Conservation (phyloP, 2,329 filamentous ascomycete species). For the Capronia coronata region DNA sequence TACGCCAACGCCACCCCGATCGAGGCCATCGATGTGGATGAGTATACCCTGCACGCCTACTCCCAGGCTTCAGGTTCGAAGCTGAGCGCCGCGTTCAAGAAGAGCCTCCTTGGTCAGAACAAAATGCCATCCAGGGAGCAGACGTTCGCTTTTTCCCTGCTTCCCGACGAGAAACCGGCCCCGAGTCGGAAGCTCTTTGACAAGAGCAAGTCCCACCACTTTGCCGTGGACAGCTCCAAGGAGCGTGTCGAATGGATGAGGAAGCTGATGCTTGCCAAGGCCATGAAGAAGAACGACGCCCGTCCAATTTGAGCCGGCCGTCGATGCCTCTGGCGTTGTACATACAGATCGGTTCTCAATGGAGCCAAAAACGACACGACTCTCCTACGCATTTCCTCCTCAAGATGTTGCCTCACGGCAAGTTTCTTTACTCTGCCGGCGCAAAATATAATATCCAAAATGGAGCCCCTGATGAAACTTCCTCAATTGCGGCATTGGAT, state of each 20-base stretch:
- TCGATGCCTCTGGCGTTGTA: neutral
- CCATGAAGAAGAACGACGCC: conserved; percentile 27
- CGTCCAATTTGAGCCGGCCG: conserved; percentile 11
- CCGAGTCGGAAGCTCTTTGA: conserved; percentile 35
- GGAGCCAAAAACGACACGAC: conserved; percentile 8
- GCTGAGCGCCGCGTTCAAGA: conserved; percentile 76
- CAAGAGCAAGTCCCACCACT: conserved; percentile 79
- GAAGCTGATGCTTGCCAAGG: conserved; percentile 43
- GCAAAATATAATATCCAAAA: neutral
- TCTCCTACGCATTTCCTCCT: conserved; percentile 9
- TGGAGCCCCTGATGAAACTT: neutral
- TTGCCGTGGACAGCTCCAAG: conserved; percentile 78
- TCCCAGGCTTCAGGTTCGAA: conserved; percentile 67
- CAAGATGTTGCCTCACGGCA: conserved; percentile 24
- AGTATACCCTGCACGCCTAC: conserved; percentile 36
- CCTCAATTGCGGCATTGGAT: neutral
- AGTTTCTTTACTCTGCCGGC: conserved; percentile 10
- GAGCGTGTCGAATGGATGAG: conserved; percentile 84
- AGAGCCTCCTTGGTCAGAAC: conserved; percentile 42
- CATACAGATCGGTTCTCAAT: conserved; percentile 1
- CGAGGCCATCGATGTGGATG: conserved; percentile 36
- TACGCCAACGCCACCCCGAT: conserved; percentile 29
- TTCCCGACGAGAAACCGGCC: conserved; percentile 39
- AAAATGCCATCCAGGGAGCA: conserved; percentile 30
- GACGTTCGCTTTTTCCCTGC: conserved; percentile 39